Base-by-base conservation (phyloP, 768 basidiomycete genomes). In the Suillus tomentosus region DNA sequence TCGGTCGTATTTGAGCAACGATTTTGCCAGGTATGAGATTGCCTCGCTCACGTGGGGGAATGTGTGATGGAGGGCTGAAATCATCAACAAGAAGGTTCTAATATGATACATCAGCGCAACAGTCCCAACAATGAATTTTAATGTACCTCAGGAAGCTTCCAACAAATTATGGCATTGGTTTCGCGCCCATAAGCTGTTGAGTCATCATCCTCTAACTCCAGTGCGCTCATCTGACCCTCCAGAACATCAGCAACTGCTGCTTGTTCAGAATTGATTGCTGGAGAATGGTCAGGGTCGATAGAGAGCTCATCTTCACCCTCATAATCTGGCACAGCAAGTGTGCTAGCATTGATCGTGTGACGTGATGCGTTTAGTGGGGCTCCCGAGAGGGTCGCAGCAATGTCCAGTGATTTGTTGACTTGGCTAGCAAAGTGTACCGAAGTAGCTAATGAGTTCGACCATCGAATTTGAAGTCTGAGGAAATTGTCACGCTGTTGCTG, bases 361-460 rank as follows among this genome's bases (percentile, higher is more conserved):
- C 4, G 10, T 47, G 10, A 8, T 11, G 10, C 15, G 4, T n/a
- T 47, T n/a, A 2, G 10, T 6, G 3, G 15, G n/a, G 10, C 57
- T 37, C 59, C 63, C 3, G 45, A 61, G 24, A 69, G 55, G 10
- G 7, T 2, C 1, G 17, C 13, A 13, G 68, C 61, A 6, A 66
- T 19, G 3, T 43, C 31, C 24, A 39, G 48, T 3, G 68, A 60
- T 15, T 63, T 68, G 3, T 43, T 31, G 3, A 67, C 61, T 27
- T 73, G 68, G 4, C 27, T 58, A 5, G 62, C 10, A 34, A 68
- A 70, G 24, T n/a, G 59, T 47, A 34, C 37, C 0, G 11, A 3
- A 2, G 69, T 67, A 17, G 63, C 66, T 3, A 72, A 54, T 1
- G 65, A 57, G 34, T 62, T 76, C 0, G 65, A 24, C 76, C 73